Percentiles rank a stretch among this genome's conserved stretches.
These are phyloP conservation scores for Gentiana straminea DNA, from an alignment of 257 asterid genomes.

Conservation along the genomic window DNA sequence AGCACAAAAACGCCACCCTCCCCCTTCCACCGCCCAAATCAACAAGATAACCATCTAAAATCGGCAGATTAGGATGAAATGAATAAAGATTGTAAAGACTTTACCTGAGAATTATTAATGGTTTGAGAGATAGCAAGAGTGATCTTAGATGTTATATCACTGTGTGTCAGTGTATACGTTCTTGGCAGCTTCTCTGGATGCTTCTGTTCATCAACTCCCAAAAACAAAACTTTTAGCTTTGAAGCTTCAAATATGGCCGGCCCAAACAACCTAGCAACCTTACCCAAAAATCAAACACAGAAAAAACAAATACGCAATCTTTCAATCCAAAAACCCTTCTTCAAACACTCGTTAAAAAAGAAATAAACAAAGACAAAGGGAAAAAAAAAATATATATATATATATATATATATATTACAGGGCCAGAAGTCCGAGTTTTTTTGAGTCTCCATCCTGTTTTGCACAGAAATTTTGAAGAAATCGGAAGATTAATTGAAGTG, in stretches of 20 bases:
- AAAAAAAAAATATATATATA: too few species aligned
- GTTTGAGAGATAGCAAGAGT: conserved; percentile 67
- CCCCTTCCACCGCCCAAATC: neutral
- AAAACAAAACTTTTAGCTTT: conserved; percentile 52
- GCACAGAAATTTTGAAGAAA: conserved; percentile 18
- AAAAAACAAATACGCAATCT: neutral
- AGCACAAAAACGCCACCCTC: neutral
- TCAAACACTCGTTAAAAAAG: neutral
- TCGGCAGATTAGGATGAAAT: neutral
- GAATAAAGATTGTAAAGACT: neutral
- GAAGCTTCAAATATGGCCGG: conserved; percentile 80
- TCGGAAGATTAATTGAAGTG: conserved; percentile 17
- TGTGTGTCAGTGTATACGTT: conserved; percentile 66
- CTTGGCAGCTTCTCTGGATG: conserved; percentile 66
- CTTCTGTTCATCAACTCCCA: conserved; percentile 50
- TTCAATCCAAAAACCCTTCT: neutral
- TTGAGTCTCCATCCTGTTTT: conserved; percentile 32
- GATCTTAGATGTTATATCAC: conserved; percentile 59
- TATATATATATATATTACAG: conserved; percentile 42
- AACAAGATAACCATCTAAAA: neutral
- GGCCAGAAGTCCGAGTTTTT: conserved; percentile 29
- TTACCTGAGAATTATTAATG: conserved; percentile 57
- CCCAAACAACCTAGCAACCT: conserved; percentile 88
- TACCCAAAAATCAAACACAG: conserved; percentile 2
- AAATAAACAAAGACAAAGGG: neutral